These are phyloP conservation scores for Aegilops sharonensis DNA, from an alignment of 176 grass and related monocot species.

Conservation along the genomic window DNA sequence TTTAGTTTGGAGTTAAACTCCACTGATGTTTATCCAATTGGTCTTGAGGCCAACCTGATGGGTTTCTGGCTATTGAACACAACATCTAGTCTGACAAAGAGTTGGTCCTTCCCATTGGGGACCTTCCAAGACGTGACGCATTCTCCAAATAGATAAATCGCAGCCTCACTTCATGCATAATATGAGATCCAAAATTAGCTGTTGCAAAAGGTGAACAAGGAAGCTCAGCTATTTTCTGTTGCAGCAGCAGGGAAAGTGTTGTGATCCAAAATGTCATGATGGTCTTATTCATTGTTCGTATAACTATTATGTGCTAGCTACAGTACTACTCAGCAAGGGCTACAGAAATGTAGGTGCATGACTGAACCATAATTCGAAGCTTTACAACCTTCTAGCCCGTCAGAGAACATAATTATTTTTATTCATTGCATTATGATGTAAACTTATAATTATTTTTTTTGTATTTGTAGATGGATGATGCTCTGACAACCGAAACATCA, in stretches of 20 bases:
- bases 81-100: conserved; percentile 35
- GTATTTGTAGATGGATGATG: conserved; percentile 86
- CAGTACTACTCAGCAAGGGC: not conserved
- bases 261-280: not conserved
- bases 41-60: no score
- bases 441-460: not conserved
- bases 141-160: conserved; percentile 84
- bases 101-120: conserved; percentile 6
- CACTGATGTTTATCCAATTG: no score
- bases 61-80: no score
- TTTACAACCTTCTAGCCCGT: not conserved
- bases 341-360: not conserved
- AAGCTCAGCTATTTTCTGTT: not conserved
- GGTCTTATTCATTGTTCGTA: not conserved
- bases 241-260: not conserved
- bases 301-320: not conserved
- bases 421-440: not conserved
- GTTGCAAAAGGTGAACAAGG: not conserved
- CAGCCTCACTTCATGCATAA: conserved; percentile 67
- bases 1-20: no score
- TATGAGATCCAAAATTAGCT: conserved; percentile 26
- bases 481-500: conserved; percentile 89
- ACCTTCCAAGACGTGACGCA: conserved; percentile 86
- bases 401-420: not conserved
- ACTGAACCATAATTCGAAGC: not conserved